Percentiles rank a stretch among this genome's conserved stretches.
These are phyloP conservation scores for Lipomyces japonicus DNA, from an alignment of 805 yeast species.

Conservation along the genomic window DNA sequence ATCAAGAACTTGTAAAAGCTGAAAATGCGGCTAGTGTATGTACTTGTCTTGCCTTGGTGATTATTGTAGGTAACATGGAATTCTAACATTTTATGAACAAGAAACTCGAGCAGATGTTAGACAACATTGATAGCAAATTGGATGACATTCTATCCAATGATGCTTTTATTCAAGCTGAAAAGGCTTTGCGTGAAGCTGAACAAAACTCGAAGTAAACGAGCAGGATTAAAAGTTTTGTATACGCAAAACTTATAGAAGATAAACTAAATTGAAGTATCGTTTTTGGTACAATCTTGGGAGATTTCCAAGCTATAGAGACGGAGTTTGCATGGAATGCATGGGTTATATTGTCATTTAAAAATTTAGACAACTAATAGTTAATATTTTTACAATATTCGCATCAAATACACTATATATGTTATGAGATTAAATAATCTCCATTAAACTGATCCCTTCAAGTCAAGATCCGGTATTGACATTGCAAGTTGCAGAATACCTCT, in stretches of 20 bases:
- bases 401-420: too few species aligned
- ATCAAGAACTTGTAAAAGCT: slow-evolving; percentile 26
- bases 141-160: slow-evolving; percentile 25
- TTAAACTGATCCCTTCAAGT: slow-evolving; percentile 8
- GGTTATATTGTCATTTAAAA: too few species aligned
- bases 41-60: background rate
- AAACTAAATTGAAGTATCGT: background rate
- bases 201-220: background rate
- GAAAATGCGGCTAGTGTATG: slow-evolving; percentile 27
- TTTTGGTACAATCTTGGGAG: background rate
- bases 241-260: too few species aligned
- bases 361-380: too few species aligned
- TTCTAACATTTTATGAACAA: background rate
- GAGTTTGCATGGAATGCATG: too few species aligned
- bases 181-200: slow-evolving; percentile 15
- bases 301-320: too few species aligned
- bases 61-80: background rate
- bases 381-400: too few species aligned
- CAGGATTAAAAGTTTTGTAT: background rate
- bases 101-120: slow-evolving; percentile 27
- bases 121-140: slow-evolving; percentile 23
- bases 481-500: slow-evolving; percentile 59
- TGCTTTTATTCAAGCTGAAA: slow-evolving; percentile 22
- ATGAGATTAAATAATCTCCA: too few species aligned
- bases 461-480: slow-evolving; percentile 25